Base-by-base conservation (phyloP, 805 yeast genomes). In the Yarrowia sp. region DNA sequence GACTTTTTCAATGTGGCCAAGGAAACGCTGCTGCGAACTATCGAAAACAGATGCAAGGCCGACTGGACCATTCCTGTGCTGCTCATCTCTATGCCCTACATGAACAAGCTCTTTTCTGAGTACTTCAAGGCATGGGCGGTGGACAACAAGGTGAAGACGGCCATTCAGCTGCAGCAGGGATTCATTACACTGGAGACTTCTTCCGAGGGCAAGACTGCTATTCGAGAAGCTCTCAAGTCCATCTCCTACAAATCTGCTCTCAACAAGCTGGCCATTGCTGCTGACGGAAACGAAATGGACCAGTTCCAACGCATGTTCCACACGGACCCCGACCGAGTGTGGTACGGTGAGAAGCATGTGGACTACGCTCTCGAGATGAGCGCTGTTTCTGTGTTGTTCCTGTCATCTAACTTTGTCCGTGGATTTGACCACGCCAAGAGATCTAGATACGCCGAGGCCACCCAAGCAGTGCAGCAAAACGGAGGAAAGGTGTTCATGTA, bases 161-260 rank as follows among this genome's bases (percentile, higher is more conserved):
- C 61, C 21, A 38, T 55, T 27, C 61, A 27, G n/a, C 29, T 55
- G 22, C 61, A 55, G 25, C 25, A 29, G 19, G 47, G 47, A 4
- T 55, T 55, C 16, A 31, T 55, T 14, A 55, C 61, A 1, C 47
- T 55, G 22, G 61, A 55, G 9, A 55, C 61, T 3, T 55, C 61
- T 5, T 38, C 47, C 4, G 61, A 55, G 35, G 47, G 61, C 2
- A 55, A 55, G 31, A 55, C 61, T 19, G 61, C 61, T 13, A 55
- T 55, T n/a, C 33, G 61, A 55, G 61, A 55, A n/a, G 61, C 61
- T 22, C 61, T 55, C 61, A 55, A 55, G 36, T 55, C 61, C 19
- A 29, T 55, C 21, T 38, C 61, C 13, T 55, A 55, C 47, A 55
- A 55, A 19, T 55, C 61, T 8, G 36, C 35, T 2, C 61, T 55